Conservation (phyloP, 768 basidiomycete species). For the Amanita rubescens region DNA sequence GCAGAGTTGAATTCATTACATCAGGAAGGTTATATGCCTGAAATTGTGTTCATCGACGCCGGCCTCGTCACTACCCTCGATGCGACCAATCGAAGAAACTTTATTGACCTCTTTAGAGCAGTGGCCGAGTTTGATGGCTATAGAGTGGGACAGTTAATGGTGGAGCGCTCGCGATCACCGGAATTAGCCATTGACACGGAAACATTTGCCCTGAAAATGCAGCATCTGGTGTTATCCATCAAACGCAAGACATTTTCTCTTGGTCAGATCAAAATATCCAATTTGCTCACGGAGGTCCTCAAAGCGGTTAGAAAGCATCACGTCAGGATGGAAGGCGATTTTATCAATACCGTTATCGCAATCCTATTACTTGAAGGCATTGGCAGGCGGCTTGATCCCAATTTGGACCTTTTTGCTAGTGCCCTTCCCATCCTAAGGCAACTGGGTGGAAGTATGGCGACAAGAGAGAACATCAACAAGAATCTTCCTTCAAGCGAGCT, state of each 20-base stretch:
- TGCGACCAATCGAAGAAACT: constrained; percentile 78
- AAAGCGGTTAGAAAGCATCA: constrained; percentile 83
- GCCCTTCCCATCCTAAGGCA: constrained; percentile 90
- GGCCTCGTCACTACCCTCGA: constrained; percentile 89
- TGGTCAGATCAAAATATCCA: constrained; percentile 93
- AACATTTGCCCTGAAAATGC: constrained; percentile 96
- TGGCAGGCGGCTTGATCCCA: constrained; percentile 87
- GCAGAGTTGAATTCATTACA: constrained; percentile 56
- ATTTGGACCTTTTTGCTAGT: constrained; percentile 90
- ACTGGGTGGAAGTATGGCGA: constrained; percentile 87
- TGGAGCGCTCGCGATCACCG: constrained; percentile 88
- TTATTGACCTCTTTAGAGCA: constrained; percentile 93
- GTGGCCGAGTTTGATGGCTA: constrained; percentile 98
- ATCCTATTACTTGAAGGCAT: constrained; percentile 94
- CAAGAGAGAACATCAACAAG: constrained; percentile 46
- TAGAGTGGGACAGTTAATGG: constrained; percentile 90
- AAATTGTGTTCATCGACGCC: constrained; percentile 94
- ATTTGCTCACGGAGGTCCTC: constrained; percentile 86
- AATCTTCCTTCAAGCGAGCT: constrained; percentile 65
- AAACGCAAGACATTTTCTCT: constrained; percentile 97
- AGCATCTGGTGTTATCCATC: constrained; percentile 87
- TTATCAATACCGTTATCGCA: constrained; percentile 95
- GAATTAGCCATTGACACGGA: constrained; percentile 87
- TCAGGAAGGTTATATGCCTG: constrained; percentile 76
- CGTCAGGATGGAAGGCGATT: constrained; percentile 98